phyloP scores from a whole-genome alignment of 1,284 basidiomycete genomes.

The Caloboletus inedulis region DNA sequence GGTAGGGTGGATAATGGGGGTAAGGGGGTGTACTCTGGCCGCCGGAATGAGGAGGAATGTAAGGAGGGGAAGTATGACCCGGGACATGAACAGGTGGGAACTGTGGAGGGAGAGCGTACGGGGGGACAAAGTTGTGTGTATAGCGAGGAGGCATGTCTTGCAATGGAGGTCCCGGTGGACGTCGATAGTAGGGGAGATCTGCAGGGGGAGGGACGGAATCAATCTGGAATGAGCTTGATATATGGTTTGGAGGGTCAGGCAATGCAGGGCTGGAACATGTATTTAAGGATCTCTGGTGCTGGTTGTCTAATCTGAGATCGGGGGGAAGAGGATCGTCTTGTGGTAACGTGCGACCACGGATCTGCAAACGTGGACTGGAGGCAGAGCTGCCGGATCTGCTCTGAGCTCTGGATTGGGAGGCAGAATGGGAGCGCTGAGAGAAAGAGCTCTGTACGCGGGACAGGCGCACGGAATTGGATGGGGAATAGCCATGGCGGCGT shows the following conservation, averaged over 20 bases:
- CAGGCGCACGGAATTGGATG: conserved; percentile 28
- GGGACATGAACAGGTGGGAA: conserved; percentile 22
- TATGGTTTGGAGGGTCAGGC: conserved; percentile 16
- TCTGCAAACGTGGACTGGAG: conserved; percentile 40
- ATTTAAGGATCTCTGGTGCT: conserved; percentile 13
- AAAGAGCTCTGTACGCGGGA: conserved; percentile 35
- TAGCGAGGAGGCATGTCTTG: conserved; percentile 26
- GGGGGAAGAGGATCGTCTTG: conserved; percentile 21
- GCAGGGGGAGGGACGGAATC: conserved; percentile 11
- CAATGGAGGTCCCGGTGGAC: conserved; percentile 17
- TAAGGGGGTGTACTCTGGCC: conserved; percentile 35
- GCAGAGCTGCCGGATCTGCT: conserved; percentile 43
- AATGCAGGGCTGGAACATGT: conserved; percentile 21
- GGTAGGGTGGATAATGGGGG: conserved; percentile 32
- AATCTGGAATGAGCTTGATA: conserved; percentile 16
- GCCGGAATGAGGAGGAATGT: conserved; percentile 21
- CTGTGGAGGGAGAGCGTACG: conserved; percentile 28
- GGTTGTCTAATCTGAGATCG: conserved; percentile 29
- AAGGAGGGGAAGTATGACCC: conserved; percentile 31
- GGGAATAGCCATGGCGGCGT: conserved; percentile 25
- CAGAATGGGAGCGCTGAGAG: conserved; percentile 32
- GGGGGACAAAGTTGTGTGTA: conserved; percentile 16
- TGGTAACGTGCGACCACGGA: conserved; percentile 33
- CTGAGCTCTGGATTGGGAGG: conserved; percentile 40
- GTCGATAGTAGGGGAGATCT: conserved; percentile 21